Base-by-base conservation (phyloP, 345 rosid genomes). In the Eucalyptus tenuipes region DNA sequence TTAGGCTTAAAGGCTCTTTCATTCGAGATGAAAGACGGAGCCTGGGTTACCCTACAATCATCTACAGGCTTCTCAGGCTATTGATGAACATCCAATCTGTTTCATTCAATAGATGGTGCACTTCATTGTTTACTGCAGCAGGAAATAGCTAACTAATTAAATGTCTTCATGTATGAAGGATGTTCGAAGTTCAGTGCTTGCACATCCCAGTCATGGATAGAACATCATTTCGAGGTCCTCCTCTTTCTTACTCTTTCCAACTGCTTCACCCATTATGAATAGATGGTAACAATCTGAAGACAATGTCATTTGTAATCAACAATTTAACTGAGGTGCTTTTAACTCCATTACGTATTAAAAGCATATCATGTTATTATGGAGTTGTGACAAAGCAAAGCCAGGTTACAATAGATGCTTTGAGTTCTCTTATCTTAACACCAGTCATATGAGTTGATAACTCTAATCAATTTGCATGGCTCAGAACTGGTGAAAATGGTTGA, bases 181-280 rank as follows among this genome's bases (percentile, higher is more conserved):
- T 96, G 88, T 96, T 94, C 88, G 93, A 96, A 79, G 88, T 94
- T 45, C 92, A 95, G 94, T 96, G 97, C 93, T 90, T 97, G 92
- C 97, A 97, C 92, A 96, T 95, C 89, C 98, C 99, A 25, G 93
- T 93, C 22, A 93, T 80, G 93, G 96, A 97, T 90, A 93, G 95
- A 91, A 94, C 96, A 49, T 88, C 97, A 61, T 94, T 96, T 92
- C 42, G 90, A 91, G 99, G 96, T 93, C 31, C 49, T 33, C 87
- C 7, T 17, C 47, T 57, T 87, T n/a, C 40, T 11, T 7, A 31
- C 33, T 87, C 57, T 61, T 29, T 61, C 68, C 68, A 27, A 61
- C 31, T 84, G n/a, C 52, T 45, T 45, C 14, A 20, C 31, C 50
- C 8, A 82, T 24, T 82, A 42, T 82, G 50, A 61, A 29, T 27